A percentile compares a stretch with the other conserved stretches of the same genome.
Evolutionary conservation across 1,284 basidiomycete species (phyloP).

Genomic region (Ustilago shanxiensis): DNA sequence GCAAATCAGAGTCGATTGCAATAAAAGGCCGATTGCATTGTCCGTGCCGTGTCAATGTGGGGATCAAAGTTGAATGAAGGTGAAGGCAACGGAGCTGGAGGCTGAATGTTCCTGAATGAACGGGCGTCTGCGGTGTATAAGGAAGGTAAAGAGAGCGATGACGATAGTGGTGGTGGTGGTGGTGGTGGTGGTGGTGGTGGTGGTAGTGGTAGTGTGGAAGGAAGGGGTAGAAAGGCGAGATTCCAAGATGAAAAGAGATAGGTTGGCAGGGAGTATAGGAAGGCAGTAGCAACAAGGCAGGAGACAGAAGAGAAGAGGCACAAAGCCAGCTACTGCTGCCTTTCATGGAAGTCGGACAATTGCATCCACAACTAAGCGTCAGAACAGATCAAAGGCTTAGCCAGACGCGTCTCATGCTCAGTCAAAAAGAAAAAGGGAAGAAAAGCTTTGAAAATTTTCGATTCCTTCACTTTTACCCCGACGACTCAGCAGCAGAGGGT

Average conservation of each 20-base stretch:
- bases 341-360: background rate
- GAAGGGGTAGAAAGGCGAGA: background rate
- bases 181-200: slow-evolving; percentile 5
- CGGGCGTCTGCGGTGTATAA: background rate
- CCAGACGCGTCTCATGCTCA: slow-evolving; percentile 5
- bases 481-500: slow-evolving; percentile 4
- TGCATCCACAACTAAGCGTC: slow-evolving; percentile 1
- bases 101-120: background rate
- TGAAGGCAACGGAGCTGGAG: background rate
- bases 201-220: slow-evolving; percentile 5
- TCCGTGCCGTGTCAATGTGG: background rate
- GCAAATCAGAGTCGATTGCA: too few relatives aligned
- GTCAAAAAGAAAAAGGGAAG: background rate
- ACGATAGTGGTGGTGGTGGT: too few relatives aligned
- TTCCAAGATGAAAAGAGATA: background rate
- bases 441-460: slow-evolving; percentile 4
- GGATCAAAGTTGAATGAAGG: background rate
- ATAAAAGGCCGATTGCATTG: slow-evolving; percentile 2
- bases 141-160: background rate
- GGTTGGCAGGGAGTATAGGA: background rate
- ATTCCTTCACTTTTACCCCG: background rate
- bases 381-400: background rate
- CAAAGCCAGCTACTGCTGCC: background rate
- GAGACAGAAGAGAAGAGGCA: background rate
- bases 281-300: background rate